phyloP scores from a whole-genome alignment of 352 stramenopile species.

The Phytophthora cactorum region DNA sequence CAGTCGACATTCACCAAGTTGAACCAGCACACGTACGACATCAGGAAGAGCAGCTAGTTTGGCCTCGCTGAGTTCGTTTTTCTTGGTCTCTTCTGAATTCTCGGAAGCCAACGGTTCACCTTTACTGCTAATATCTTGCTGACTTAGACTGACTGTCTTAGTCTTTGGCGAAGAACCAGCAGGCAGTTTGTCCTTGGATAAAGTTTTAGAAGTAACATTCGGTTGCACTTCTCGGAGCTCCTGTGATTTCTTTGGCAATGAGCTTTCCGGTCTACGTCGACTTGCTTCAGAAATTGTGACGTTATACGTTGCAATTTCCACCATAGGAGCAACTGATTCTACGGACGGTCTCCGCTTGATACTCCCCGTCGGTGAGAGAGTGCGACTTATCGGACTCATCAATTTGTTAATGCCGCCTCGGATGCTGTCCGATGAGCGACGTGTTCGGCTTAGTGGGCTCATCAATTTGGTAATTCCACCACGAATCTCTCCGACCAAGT shows the following conservation, averaged over 20 bases:
- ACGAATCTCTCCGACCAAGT: conserved; percentile 28
- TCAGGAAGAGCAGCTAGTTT: conserved; percentile 37
- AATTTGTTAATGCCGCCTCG: conserved; percentile 33
- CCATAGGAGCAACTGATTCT: conserved; percentile 16
- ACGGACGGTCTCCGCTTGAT: conserved; percentile 14
- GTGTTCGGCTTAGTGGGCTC: conserved; percentile 31
- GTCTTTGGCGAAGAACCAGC: background rate
- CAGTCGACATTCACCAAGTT: conserved; percentile 59
- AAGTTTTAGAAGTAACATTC: background rate
- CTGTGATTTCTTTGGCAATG: conserved; percentile 5
- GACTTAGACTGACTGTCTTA: too few relatives aligned
- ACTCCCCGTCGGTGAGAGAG: conserved; percentile 18
- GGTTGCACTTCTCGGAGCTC: conserved; percentile 3
- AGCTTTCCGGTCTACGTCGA: background rate
- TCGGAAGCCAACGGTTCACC: background rate
- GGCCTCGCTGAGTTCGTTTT: conserved; percentile 15
- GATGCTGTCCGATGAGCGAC: conserved; percentile 23
- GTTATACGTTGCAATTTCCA: conserved; percentile 23
- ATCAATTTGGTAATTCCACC: conserved; percentile 33
- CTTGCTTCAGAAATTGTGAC: conserved; percentile 5
- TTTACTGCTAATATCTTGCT: conserved; percentile 1
- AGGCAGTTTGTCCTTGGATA: conserved; percentile 1
- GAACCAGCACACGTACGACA: conserved; percentile 58
- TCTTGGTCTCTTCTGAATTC: conserved; percentile 1
- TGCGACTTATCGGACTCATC: conserved; percentile 31